Percentiles rank a stretch among this genome's conserved stretches.
phyloP scores from a whole-genome alignment of 2,329 filamentous ascomycete species.

The Metarhizium rileyi region DNA sequence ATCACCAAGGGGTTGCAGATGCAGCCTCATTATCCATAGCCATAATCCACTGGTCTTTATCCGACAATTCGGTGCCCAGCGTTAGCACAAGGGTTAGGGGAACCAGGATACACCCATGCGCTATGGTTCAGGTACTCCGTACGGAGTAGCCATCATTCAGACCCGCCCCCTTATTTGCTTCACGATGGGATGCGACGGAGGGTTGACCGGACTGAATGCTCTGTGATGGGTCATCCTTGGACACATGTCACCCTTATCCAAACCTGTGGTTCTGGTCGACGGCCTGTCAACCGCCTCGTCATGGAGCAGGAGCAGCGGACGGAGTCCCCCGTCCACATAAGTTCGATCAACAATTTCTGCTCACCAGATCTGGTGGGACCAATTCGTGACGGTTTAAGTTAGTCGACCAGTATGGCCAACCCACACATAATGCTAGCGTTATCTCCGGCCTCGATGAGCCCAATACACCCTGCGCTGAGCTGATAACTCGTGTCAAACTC shows the following conservation, averaged over 20 bases:
- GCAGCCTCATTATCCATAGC: not conserved
- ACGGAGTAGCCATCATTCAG: not conserved
- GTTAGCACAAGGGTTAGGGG: not conserved
- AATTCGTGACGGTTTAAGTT: not conserved
- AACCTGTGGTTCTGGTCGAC: slow-evolving; percentile 1
- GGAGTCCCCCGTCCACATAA: slow-evolving; percentile 3
- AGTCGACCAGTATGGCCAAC: too few species aligned
- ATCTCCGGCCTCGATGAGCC: not conserved
- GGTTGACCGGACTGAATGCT: not conserved
- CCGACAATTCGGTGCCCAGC: not conserved
- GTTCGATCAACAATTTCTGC: slow-evolving; percentile 5
- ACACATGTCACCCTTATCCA: not conserved
- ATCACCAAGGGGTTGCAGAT: not conserved
- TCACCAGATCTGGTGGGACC: slow-evolving; percentile 8
- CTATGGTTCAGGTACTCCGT: not conserved
- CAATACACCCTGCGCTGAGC: not conserved
- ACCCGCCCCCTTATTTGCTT: not conserved
- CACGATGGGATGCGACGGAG: slow-evolving; percentile 2
- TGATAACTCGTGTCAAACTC: not conserved
- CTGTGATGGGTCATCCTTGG: not conserved
- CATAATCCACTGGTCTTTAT: not conserved
- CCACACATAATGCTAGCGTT: too few species aligned
- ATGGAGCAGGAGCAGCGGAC: not conserved
- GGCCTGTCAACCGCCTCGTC: not conserved
- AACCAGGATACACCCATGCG: not conserved